Evolutionary conservation across 2,329 filamentous ascomycete species (phyloP), one percentile per base, ranked within the genome.

Genomic region (Cladosporium sp.): DNA sequence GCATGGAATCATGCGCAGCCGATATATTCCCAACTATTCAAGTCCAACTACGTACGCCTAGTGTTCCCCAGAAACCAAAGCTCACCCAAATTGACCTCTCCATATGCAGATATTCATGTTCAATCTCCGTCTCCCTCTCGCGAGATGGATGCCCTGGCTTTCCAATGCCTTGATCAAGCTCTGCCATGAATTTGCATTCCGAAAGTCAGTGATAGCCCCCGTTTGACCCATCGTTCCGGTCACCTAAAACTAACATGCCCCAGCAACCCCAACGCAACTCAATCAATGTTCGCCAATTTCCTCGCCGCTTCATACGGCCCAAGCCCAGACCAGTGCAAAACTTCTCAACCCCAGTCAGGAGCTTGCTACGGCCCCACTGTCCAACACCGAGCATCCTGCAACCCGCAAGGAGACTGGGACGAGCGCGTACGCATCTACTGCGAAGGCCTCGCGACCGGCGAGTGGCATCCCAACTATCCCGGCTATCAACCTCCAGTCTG

Each of bases 381-480:
- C 2, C 68, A 67, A 35, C 71, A 74, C 29, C 78, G 83, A 14
- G 73, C 79, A 2, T 52, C 68, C 2, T 74, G 77, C 44, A 61
- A 65, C 5, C 72, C 75, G 33, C 70, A 71, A 23, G 80, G 79
- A 28, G 83, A 82, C 65, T 84, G 85, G 76, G 74, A 78, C 14
- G 79, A 85, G 67, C 83, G 83, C 71, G 81, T 84, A 28, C 75
- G 78, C 14, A 81, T 86, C 63, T 88, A 88, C 73, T 81, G 84
- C 35, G 80, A 88, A 52, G 80, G 80, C 2, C 76, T 85, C 0
- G 74, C 79, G 23, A 66, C 73, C 3, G 74, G 74, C 0, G 74
- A 72, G 14, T 88, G 86, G 86, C 78, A 37, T 86, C 85, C 69
- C 82, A 82, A 1, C 72, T 84, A 28, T 79, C 23, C 49, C 14